Percentiles rank a stretch among this genome's conserved stretches.
These are phyloP conservation scores for Pontederia crassipes DNA, from an alignment of 176 grass and related monocot species.

Conservation along the genomic window DNA sequence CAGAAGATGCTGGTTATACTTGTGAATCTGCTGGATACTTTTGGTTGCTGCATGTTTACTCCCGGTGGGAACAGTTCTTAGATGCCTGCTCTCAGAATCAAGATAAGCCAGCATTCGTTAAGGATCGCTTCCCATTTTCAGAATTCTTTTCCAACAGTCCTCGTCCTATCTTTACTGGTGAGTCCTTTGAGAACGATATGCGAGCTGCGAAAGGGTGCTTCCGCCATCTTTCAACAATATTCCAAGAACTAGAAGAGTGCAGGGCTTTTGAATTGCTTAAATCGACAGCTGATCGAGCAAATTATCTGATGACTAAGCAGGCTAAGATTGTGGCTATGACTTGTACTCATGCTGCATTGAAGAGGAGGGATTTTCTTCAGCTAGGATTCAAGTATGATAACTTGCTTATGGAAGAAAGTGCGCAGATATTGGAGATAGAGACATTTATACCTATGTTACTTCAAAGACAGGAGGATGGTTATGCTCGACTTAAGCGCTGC, in stretches of 20 bases:
- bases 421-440: conserved; percentile 95
- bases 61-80: conserved; percentile 86
- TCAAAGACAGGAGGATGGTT: conserved; percentile 86
- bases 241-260: conserved; percentile 97
- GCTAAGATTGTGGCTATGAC: conserved; percentile 99
- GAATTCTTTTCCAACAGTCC: conserved; percentile 64
- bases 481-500: conserved; percentile 86
- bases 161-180: conserved; percentile 62
- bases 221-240: conserved; percentile 83
- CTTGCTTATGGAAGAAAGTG: conserved; percentile 99
- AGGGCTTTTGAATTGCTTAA: conserved; percentile 96
- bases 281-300: conserved; percentile 84
- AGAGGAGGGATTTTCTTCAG: conserved; percentile 92
- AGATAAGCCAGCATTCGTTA: conserved; percentile 67
- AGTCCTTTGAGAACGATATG: conserved; percentile 92
- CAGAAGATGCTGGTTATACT: conserved; percentile 84
- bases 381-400: conserved; percentile 95
- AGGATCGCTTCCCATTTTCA: conserved; percentile 74
- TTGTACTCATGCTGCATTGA: conserved; percentile 91
- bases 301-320: conserved; percentile 98
- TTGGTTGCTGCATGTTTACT: conserved; percentile 94
- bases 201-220: conserved; percentile 89
- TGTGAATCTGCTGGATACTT: conserved; percentile 96
- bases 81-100: conserved; percentile 54
- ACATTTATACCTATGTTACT: conserved; percentile 97